Evolutionary conservation across 2,329 filamentous ascomycete species (phyloP).

Genomic region (Chaetomium globosum): DNA sequence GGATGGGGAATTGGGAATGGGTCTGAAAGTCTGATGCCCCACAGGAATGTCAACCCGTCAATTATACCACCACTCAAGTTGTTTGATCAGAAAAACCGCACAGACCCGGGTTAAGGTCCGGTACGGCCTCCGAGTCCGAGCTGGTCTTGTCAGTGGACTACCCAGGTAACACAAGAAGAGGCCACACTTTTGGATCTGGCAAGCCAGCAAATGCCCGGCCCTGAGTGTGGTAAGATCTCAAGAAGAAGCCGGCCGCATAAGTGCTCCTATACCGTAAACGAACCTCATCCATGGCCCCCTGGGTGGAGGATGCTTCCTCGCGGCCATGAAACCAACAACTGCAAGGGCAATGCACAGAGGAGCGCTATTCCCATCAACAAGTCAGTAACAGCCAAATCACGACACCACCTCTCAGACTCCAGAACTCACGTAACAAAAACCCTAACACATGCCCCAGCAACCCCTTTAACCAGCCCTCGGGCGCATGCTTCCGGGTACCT

Average conservation of each 20-base stretch:
- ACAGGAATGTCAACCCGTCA: background rate
- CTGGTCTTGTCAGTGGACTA: background rate
- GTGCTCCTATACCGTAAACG: background rate
- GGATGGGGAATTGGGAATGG: too few species aligned
- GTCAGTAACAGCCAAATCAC: background rate
- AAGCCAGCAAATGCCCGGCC: too few species aligned
- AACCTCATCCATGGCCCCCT: conserved; percentile 1
- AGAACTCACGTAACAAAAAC: background rate
- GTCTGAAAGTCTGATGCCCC: too few species aligned
- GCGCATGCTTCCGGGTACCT: background rate
- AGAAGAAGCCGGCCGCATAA: background rate
- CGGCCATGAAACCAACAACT: background rate
- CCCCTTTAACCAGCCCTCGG: background rate
- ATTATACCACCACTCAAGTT: background rate
- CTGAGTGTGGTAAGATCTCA: background rate
- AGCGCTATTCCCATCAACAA: background rate
- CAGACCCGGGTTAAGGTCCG: background rate
- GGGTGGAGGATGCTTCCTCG: background rate
- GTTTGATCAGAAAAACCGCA: background rate
- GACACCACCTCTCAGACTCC: background rate
- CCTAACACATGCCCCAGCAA: background rate
- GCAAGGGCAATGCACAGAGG: background rate
- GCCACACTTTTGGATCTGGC: too few species aligned
- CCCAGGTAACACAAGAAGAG: background rate
- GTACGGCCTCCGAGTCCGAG: background rate